Base-by-base conservation (phyloP, 2,329 filamentous ascomycete species). In the Fusarium chaquense region DNA sequence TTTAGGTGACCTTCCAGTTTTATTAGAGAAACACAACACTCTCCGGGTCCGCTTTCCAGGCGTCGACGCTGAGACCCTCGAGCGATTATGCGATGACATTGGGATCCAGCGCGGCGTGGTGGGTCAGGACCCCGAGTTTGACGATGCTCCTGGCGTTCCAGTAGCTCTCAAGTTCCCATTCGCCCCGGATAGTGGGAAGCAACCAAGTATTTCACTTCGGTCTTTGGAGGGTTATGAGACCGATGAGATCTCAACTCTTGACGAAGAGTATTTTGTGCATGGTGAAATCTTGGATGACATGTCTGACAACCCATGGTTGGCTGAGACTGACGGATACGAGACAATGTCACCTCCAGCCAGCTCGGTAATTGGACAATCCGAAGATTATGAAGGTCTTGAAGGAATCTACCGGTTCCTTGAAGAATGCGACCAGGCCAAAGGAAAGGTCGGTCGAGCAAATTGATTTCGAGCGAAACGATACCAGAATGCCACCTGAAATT, bases 31-130 rank as follows among this genome's bases (percentile, higher is more conserved):
- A 38, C 83, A 86, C 35, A 88, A 88, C 3, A 86, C 88, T 0
- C 82, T 98, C 6, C 89, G 94, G 35, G 89, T 98, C 3, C 91
- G 94, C 32, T 98, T 99, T 76, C 94, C 94, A 0, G 96, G 96
- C 5, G 94, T 96, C 66, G 95, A 98, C 75, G 89, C 89, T 1
- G 88, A 90, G 18, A 93, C 92, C 0, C 91, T 97, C 0, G 93
- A 97, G 76, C 84, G 86, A 5, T 85, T 99, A 1, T 98, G 94
- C 77, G 89, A 93, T 47, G 96, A 99, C 77, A 86, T 97, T 13
- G 92, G 91, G n/a, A 86, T 99, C 10, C 89, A 90, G 67, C 87
- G 93, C 55, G 96, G 96, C 3, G 82, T 92, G 6, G 87, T 98
- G 6, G 83, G 86, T 15, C 91, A 98, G 81, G 96, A 98, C 69